Percentiles rank a stretch among this genome's conserved stretches.
These are phyloP conservation scores for Fomitopsis serialis DNA, from an alignment of 768 basidiomycete genomes.

Conservation along the genomic window DNA sequence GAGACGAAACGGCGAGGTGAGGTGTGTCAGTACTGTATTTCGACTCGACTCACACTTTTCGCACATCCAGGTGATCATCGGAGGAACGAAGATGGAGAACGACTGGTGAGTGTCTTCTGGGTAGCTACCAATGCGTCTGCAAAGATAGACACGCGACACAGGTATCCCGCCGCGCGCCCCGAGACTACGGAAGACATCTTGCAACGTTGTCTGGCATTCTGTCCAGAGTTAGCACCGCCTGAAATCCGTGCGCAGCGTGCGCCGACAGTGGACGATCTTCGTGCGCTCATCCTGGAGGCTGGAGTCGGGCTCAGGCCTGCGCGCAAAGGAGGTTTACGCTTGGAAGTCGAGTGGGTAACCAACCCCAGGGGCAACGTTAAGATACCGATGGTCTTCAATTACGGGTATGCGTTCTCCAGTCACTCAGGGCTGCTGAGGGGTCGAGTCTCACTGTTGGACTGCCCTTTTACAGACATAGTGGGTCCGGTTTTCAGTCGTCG, in stretches of 20 bases:
- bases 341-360: slow-evolving; percentile 43
- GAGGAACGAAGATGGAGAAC: slow-evolving; percentile 50
- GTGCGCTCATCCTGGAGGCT: slow-evolving; percentile 32
- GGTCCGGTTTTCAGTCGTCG: slow-evolving; percentile 58
- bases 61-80: slow-evolving; percentile 42
- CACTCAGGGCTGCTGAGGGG: not conserved
- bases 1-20: slow-evolving; percentile 46
- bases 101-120: slow-evolving; percentile 46
- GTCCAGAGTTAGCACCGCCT: slow-evolving; percentile 27
- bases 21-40: slow-evolving; percentile 9
- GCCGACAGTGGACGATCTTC: slow-evolving; percentile 34
- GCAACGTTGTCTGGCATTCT: slow-evolving; percentile 31
- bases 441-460: not conserved
- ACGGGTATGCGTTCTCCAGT: slow-evolving; percentile 45
- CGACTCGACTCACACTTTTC: not conserved
- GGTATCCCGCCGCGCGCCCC: slow-evolving; percentile 61
- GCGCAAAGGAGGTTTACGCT: slow-evolving; percentile 58
- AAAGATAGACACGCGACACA: slow-evolving; percentile 16
- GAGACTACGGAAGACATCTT: slow-evolving; percentile 60
- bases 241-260: slow-evolving; percentile 16
- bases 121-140: not conserved
- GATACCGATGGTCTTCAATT: too few species aligned
- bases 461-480: slow-evolving; percentile 43
- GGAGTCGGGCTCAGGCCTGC: slow-evolving; percentile 62
- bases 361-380: slow-evolving; percentile 19